Conservation (phyloP, 495 filamentous ascomycete genomes). For the Penicillium verhagenii region DNA sequence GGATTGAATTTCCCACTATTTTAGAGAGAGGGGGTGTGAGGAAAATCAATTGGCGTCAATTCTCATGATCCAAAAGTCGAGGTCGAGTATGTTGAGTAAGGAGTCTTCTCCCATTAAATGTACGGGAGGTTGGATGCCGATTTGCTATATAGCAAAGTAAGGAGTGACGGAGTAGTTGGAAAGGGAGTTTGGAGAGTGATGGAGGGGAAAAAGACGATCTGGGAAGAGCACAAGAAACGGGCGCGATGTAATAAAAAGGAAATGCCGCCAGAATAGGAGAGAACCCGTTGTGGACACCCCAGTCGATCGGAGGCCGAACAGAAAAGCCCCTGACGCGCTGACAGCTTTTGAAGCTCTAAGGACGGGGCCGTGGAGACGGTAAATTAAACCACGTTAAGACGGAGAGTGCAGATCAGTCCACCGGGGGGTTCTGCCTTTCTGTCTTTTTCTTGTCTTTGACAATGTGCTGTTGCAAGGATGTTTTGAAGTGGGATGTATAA, state of each 20-base stretch:
- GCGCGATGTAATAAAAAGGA: slow-evolving; percentile 36
- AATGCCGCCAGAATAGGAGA: slow-evolving; percentile 40
- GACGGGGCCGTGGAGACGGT: slow-evolving; percentile 44
- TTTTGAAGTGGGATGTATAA: not conserved
- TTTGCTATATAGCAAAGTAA: slow-evolving; percentile 17
- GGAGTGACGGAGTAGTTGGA: slow-evolving; percentile 32
- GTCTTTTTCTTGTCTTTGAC: too few species aligned
- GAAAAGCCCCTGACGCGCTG: slow-evolving; percentile 46
- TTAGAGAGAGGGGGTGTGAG: not conserved
- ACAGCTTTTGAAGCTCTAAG: slow-evolving; percentile 35
- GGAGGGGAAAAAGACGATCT: slow-evolving; percentile 21
- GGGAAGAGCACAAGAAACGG: slow-evolving; percentile 25
- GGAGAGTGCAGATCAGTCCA: slow-evolving; percentile 29
- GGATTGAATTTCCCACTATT: not conserved
- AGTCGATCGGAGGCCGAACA: slow-evolving; percentile 36
- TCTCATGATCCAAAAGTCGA: slow-evolving; percentile 23
- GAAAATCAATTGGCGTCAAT: slow-evolving; percentile 21
- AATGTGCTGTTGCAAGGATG: too few species aligned
- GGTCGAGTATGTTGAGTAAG: slow-evolving; percentile 24
- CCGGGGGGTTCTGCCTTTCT: slow-evolving; percentile 1
- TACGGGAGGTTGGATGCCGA: not conserved
- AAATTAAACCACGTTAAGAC: slow-evolving; percentile 30
- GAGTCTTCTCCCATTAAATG: slow-evolving; percentile 19
- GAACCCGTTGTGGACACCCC: slow-evolving; percentile 31
- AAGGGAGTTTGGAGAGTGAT: slow-evolving; percentile 16